phyloP scores from a whole-genome alignment of 1,284 basidiomycete species.

The Moesziomyces sp. region DNA sequence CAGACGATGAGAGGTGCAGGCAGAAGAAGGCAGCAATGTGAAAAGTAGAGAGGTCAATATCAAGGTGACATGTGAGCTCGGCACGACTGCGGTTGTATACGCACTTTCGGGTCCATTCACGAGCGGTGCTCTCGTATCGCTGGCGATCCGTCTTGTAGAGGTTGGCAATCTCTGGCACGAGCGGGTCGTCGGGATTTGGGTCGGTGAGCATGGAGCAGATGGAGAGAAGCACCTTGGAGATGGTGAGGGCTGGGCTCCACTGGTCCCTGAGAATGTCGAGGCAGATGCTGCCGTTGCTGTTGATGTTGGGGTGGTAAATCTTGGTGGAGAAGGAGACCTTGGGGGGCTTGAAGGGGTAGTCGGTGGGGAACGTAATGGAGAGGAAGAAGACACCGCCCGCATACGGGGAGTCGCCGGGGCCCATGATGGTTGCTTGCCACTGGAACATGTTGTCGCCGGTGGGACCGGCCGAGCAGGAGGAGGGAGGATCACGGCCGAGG shows the following conservation, averaged over 20 bases:
- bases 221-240: slow-evolving; percentile 78
- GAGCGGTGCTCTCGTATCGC: slow-evolving; percentile 67
- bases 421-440: slow-evolving; percentile 69
- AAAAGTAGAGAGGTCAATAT: slow-evolving; percentile 1
- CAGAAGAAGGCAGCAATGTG: neutral
- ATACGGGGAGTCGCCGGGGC: slow-evolving; percentile 65
- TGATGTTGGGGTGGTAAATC: slow-evolving; percentile 94
- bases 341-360: slow-evolving; percentile 76
- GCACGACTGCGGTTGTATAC: slow-evolving; percentile 12
- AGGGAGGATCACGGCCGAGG: slow-evolving; percentile 67
- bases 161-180: slow-evolving; percentile 67
- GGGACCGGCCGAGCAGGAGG: slow-evolving; percentile 66
- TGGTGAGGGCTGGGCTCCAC: slow-evolving; percentile 85
- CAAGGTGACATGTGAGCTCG: neutral
- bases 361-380: slow-evolving; percentile 76
- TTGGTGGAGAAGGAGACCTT: slow-evolving; percentile 99
- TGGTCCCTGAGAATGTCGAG: slow-evolving; percentile 94
- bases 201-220: slow-evolving; percentile 68
- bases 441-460: slow-evolving; percentile 69
- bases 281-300: slow-evolving; percentile 97
- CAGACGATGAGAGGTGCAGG: neutral
- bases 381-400: slow-evolving; percentile 65
- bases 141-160: slow-evolving; percentile 67
- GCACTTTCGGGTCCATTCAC: slow-evolving; percentile 68
- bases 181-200: slow-evolving; percentile 68